Evolutionary conservation across 2,329 filamentous ascomycete species (phyloP).

Genomic region (Pseudocercospora eumusae): DNA sequence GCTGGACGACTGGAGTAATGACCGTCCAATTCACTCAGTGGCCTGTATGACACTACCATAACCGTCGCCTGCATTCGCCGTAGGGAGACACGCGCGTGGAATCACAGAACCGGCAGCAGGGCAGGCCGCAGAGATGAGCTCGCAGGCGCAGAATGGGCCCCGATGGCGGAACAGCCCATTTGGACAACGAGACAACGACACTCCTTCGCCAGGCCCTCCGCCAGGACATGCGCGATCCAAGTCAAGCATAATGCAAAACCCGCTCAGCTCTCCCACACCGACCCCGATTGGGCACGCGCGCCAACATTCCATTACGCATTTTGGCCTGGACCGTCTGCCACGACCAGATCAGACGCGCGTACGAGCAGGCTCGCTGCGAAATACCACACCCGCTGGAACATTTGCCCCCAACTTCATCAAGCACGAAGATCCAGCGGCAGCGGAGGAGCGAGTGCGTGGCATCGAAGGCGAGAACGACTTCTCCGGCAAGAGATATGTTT

Average conservation of each 20-base stretch:
- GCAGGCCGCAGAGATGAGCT: constrained; percentile 49
- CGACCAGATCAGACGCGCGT: constrained; percentile 40
- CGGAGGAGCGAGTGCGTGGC: constrained; percentile 60
- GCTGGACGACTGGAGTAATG: neutral
- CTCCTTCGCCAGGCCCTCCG: constrained; percentile 64
- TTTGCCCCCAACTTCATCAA: constrained; percentile 98
- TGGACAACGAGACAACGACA: constrained; percentile 58
- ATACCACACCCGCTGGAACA: constrained; percentile 69
- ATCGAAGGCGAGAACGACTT: constrained; percentile 99
- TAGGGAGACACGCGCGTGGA: constrained; percentile 24
- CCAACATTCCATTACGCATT: constrained; percentile 64
- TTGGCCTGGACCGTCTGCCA: constrained; percentile 41
- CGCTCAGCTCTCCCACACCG: constrained; percentile 47
- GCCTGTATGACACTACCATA: constrained; percentile 8
- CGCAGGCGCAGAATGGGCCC: constrained; percentile 61
- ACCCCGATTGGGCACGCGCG: constrained; percentile 59
- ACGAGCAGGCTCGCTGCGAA: constrained; percentile 61
- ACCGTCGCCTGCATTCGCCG: constrained; percentile 18
- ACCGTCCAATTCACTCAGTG: no score
- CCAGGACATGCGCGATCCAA: constrained; percentile 64
- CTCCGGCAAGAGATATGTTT: constrained; percentile 96
- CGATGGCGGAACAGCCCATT: constrained; percentile 82
- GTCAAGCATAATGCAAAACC: constrained; percentile 71
- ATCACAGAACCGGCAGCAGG: constrained; percentile 29
- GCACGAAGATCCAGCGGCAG: constrained; percentile 70